These are phyloP conservation scores for Phytophthora rubi DNA, from an alignment of 352 stramenopile genomes.

Conservation along the genomic window DNA sequence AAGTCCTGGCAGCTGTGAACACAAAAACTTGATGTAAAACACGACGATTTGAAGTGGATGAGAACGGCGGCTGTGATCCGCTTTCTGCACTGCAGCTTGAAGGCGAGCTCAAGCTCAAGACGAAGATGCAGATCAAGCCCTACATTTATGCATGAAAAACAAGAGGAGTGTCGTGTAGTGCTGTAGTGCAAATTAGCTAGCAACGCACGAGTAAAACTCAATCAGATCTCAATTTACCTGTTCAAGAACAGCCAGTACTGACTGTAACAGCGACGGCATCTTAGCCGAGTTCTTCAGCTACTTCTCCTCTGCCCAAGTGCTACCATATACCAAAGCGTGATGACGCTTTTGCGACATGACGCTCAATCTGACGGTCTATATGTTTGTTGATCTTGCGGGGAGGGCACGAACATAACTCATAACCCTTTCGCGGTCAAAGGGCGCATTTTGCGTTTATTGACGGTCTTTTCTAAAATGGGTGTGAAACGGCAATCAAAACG, in stretches of 20 bases:
- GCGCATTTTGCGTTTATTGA: no score
- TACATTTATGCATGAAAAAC: no score
- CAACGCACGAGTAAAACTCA: neutral
- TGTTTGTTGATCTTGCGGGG: no score
- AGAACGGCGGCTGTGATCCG: neutral
- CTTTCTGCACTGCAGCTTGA: neutral
- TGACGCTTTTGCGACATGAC: neutral
- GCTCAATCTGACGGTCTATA: no score
- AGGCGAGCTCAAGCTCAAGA: neutral
- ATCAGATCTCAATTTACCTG: slow-evolving; percentile 26
- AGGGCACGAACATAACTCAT: neutral
- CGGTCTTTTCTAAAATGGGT: no score
- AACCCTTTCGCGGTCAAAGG: neutral
- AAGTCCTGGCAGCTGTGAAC: neutral
- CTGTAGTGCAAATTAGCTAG: neutral
- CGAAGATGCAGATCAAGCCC: neutral
- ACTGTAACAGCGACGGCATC: slow-evolving; percentile 10
- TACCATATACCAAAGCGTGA: neutral
- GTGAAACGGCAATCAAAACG: no score
- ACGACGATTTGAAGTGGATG: neutral
- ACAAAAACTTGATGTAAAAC: neutral
- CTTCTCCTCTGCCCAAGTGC: neutral
- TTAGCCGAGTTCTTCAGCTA: slow-evolving; percentile 21
- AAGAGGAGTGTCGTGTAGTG: no score
- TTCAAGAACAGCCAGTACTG: slow-evolving; percentile 10